Base-by-base conservation (phyloP, 371 early-diverging fungal species). In the Rhizopus sp. region DNA sequence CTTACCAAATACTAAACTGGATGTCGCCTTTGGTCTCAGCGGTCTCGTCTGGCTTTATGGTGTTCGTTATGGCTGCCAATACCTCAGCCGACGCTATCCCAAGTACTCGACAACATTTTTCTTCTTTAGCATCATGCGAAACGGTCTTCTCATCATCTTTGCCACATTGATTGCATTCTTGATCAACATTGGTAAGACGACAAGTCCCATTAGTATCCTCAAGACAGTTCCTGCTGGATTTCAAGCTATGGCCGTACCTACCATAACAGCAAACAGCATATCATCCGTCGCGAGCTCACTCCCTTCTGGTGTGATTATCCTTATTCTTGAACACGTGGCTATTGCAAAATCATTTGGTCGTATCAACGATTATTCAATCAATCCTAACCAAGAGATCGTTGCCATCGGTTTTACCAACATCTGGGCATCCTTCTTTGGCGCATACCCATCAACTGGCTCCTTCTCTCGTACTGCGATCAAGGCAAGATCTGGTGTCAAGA, bases 321-420 rank as follows among this genome's bases (percentile, higher is more conserved):
- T 87, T 34, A 80, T 93, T 54, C 66, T 95, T 30, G 95, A 95
- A 68, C 93, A 93, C 63, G 86, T 93, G 44, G 90, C 93, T 10
- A 87, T 93, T 57, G 83, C 86, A 7, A 68, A 92, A 70, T 85
- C 92, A 1, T 91, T 92, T 78, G 93, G 90, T n/a, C 84, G 80
- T 68, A 85, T 82, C 78, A 89, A 75, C 78, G 87, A 83, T 60
- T 82, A 82, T 38, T 54, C 69, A 3, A 82, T 89, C 59, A 77
- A 86, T 39, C 81, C 88, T 29, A 86, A 87, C 65, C 94, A 94
- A 68, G 97, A 96, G 66, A 68, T 94, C 31, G 82, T 94, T 46
- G 93, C 95, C 8, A 80, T 95, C 16, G 95, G 95, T 3, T 59
- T 90, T 30, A 84, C 90, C 38, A 96, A 96, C 73, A 67, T 91